These are phyloP conservation scores for Trichosporon faecale DNA, from an alignment of 1,284 basidiomycete genomes.

Conservation along the genomic window DNA sequence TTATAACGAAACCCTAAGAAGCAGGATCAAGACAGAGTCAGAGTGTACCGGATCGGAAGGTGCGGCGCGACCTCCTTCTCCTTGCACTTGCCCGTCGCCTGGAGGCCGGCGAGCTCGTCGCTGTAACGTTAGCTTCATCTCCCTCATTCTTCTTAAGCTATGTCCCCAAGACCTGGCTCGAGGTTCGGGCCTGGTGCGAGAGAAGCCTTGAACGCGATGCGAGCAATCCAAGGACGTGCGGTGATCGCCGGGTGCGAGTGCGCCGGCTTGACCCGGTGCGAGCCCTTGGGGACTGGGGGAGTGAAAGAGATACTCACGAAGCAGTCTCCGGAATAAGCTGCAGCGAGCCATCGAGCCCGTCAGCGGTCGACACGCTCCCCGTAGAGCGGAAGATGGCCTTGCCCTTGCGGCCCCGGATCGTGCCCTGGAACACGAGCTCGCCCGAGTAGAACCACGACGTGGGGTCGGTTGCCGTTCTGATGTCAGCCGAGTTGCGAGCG, in stretches of 20 bases:
- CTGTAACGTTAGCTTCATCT: background rate
- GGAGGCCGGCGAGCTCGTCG: background rate
- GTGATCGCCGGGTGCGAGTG: background rate
- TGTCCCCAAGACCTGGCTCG: no score
- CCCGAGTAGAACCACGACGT: conserved; percentile 3
- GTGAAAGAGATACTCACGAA: background rate
- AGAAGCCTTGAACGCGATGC: no score
- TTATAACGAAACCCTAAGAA: background rate
- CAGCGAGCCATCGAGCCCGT: background rate
- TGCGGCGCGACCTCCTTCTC: conserved; percentile 5
- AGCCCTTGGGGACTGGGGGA: background rate
- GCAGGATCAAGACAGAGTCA: background rate
- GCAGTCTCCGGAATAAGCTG: background rate
- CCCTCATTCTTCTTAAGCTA: background rate
- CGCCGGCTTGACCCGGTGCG: no score
- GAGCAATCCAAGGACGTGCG: background rate
- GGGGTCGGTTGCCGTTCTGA: background rate
- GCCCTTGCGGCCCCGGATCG: conserved; percentile 1
- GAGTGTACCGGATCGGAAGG: background rate
- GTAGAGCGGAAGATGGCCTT: conserved; percentile 2
- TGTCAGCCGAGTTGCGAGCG: background rate
- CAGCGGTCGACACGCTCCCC: background rate
- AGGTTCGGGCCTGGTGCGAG: background rate
- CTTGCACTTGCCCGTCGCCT: background rate
- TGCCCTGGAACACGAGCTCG: conserved; percentile 6